These are phyloP conservation scores for Sporothrix pallida DNA, from an alignment of 2,329 filamentous ascomycete species.

Conservation along the genomic window DNA sequence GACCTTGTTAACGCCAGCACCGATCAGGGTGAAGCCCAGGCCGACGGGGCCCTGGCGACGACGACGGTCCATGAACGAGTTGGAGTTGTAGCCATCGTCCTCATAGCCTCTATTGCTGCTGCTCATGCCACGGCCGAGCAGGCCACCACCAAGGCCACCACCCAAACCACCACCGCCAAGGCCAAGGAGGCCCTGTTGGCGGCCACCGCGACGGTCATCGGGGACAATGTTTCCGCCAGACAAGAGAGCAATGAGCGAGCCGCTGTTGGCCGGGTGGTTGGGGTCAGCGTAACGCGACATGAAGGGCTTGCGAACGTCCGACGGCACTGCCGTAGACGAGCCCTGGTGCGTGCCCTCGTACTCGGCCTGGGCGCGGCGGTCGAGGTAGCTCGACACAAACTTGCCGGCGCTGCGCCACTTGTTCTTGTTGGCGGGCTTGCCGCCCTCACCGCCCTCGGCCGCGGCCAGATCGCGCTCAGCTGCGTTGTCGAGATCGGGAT, in stretches of 20 bases:
- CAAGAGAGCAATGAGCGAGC: constrained; percentile 53
- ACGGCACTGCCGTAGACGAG: constrained; percentile 46
- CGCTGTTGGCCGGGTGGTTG: constrained; percentile 56
- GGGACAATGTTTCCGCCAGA: constrained; percentile 50
- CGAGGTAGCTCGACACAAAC: constrained; percentile 55
- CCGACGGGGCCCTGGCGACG: constrained; percentile 22
- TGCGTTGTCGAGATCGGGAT: constrained; percentile 46
- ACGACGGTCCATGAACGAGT: constrained; percentile 22
- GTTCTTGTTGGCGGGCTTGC: constrained; percentile 39
- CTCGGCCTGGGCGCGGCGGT: constrained; percentile 54
- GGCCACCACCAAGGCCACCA: neutral
- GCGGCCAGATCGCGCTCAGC: constrained; percentile 40
- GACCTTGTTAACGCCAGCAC: neutral
- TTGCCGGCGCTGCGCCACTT: constrained; percentile 43
- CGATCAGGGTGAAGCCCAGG: constrained; percentile 13
- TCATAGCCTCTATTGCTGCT: neutral
- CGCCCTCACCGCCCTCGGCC: constrained; percentile 38
- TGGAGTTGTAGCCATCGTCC: constrained; percentile 28
- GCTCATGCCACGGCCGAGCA: constrained; percentile 7
- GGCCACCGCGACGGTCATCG: constrained; percentile 31
- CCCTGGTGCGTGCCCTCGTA: constrained; percentile 52
- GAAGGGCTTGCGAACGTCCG: constrained; percentile 46
- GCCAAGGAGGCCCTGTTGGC: neutral
- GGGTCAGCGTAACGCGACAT: constrained; percentile 57
- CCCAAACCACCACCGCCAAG: neutral